These are phyloP conservation scores for Hygrocybe punicea DNA, from an alignment of 768 basidiomycete species.

Conservation along the genomic window DNA sequence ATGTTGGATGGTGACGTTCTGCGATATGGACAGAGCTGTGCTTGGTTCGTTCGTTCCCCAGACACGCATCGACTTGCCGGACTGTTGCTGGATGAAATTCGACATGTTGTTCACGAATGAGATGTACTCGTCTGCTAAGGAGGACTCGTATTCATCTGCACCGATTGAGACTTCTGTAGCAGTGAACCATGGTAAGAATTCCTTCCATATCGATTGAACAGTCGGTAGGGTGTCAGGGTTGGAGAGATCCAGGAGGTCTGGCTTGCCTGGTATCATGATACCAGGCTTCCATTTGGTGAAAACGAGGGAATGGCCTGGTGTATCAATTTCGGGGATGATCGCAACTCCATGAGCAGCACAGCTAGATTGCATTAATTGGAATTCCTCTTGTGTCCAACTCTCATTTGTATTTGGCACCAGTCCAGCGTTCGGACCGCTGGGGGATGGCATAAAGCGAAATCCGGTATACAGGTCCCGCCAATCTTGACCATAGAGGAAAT, in stretches of 20 bases:
- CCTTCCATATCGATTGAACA: slow-evolving; percentile 42
- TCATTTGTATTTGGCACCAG: slow-evolving; percentile 41
- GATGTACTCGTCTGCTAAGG: slow-evolving; percentile 41
- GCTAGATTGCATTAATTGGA: slow-evolving; percentile 33
- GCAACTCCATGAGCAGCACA: slow-evolving; percentile 39
- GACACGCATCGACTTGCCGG: slow-evolving; percentile 39
- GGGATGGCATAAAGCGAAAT: slow-evolving; percentile 40
- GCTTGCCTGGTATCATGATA: slow-evolving; percentile 31
- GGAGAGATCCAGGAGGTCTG: slow-evolving; percentile 39
- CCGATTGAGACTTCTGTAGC: slow-evolving; percentile 44
- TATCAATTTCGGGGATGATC: slow-evolving; percentile 44
- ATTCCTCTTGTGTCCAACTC: slow-evolving; percentile 36
- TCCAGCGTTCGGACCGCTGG: slow-evolving; percentile 30
- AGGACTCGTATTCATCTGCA: slow-evolving; percentile 41
- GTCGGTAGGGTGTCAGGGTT: slow-evolving; percentile 43
- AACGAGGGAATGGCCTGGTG: slow-evolving; percentile 42
- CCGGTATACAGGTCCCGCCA: slow-evolving; percentile 43
- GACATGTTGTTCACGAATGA: slow-evolving; percentile 44
- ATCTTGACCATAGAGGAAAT: slow-evolving; percentile 33
- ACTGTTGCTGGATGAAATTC: slow-evolving; percentile 28
- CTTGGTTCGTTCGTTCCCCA: slow-evolving; percentile 45
- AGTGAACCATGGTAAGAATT: slow-evolving; percentile 39
- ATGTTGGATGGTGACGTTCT: slow-evolving; percentile 44
- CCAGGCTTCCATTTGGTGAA: slow-evolving; percentile 47
- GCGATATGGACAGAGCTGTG: slow-evolving; percentile 33